Conservation (phyloP, 78 protist genomes). For the Pigoraptor vietnamica region DNA sequence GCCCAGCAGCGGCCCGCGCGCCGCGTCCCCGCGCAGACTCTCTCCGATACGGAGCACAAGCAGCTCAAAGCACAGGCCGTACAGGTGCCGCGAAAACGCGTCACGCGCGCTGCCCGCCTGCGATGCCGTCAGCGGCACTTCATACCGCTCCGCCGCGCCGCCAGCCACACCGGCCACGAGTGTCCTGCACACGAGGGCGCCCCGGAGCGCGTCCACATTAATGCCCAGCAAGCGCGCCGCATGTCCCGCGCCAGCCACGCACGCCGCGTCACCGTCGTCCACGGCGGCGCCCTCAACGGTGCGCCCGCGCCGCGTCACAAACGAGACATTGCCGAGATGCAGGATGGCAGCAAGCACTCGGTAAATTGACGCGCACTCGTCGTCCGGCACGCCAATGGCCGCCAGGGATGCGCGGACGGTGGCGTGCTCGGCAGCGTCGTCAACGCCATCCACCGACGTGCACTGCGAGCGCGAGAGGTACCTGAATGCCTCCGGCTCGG, state of each 20-base stretch:
- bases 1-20: too few relatives aligned
- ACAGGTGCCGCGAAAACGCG: neutral
- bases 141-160: neutral
- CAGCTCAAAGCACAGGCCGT: neutral
- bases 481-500: neutral
- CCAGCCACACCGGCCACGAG: neutral
- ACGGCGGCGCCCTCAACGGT: neutral
- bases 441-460: slow-evolving; percentile 13
- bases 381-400: slow-evolving; percentile 33
- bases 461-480: neutral
- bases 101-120: neutral
- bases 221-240: neutral
- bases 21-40: neutral
- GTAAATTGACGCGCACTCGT: slow-evolving; percentile 14
- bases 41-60: neutral
- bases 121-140: neutral
- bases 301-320: neutral
- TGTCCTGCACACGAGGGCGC: neutral
- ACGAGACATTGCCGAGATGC: slow-evolving; percentile 44
- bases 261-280: neutral
- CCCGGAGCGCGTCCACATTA: neutral
- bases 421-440: neutral
- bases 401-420: slow-evolving; percentile 36
- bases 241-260: neutral
- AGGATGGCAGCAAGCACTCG: slow-evolving; percentile 46